Base-by-base conservation (phyloP, 2,329 filamentous ascomycete species). In the Epicoccum nigrum region DNA sequence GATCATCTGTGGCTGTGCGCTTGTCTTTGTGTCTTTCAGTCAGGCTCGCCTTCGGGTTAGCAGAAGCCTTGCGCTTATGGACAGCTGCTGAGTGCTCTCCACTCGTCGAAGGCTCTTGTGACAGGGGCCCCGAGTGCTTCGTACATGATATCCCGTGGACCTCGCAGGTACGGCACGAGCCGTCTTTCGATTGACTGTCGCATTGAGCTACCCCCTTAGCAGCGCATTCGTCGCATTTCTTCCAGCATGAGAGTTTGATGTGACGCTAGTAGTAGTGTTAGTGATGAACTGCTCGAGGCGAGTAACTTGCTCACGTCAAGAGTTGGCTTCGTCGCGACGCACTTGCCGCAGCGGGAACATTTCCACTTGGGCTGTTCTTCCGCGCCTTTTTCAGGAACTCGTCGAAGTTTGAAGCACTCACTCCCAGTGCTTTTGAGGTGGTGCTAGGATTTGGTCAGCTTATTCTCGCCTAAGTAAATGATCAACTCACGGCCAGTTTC, bases 151-250 rank as follows among this genome's bases (percentile, higher is more conserved):
- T 21, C 19, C 40, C 46, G 38, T 27, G 15, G 9, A 44, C 28
- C 12, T 34, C 30, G 28, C 59, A 62, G 23, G 33, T 30, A 9
- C 45, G 41, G 28, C 59, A 62, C 7, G 30, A 17, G 8, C 48
- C 55, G n/a, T 30, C 11, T 2, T 19, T 31, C 2, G 30, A 32
- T 4, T 15, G 8, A 6, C 46, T 56, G 32, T 62, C 51, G 16
- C 59, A 62, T 4, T 30, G 27, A 3, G 20, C n/a, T 8, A 32
- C 33, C 0, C 39, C 30, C 13, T 13, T n/a, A 13, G 44, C 39
- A 27, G 41, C 53, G 39, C 59, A 62, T n/a, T 55, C 55, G 27
- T 62, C 57, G 38, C 57, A 62, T 6, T 39, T 31, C 21, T 56
- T 59, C 59, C 59, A 62, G 19, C 54, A 56, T 2, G 54, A 39